Percentiles rank a stretch among this genome's conserved stretches.
phyloP scores from a whole-genome alignment of 208 protist genomes.

The Crithidia expoeki region DNA sequence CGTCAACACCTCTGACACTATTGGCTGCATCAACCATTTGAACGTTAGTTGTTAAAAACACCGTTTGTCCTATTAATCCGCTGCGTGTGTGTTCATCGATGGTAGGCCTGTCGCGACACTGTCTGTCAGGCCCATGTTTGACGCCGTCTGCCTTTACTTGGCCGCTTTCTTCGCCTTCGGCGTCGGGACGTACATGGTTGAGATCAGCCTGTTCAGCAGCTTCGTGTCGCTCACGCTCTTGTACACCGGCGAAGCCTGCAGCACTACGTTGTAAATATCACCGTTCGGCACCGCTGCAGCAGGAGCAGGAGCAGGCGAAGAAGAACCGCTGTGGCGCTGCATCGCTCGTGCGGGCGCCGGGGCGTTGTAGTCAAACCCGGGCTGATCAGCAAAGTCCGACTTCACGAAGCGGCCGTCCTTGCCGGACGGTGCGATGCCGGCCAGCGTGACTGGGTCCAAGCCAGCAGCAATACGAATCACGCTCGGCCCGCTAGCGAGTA shows the following conservation, averaged over 20 bases:
- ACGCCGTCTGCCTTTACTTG: too few species aligned
- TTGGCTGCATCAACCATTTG: too few species aligned
- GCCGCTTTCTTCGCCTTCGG: constrained; percentile 40
- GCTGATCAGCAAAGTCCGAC: constrained; percentile 73
- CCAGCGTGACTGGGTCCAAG: constrained; percentile 44
- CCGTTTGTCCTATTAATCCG: too few species aligned
- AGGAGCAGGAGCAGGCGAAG: background rate
- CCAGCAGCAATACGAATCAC: constrained; percentile 81
- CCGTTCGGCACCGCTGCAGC: constrained; percentile 17
- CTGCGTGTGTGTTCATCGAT: too few species aligned
- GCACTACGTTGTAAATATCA: constrained; percentile 66
- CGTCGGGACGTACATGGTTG: constrained; percentile 70
- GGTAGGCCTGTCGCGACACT: too few species aligned
- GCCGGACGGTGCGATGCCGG: constrained; percentile 59
- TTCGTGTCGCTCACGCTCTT: constrained; percentile 74
- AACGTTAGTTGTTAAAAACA: too few species aligned
- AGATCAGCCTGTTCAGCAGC: constrained; percentile 66
- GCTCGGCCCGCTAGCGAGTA: constrained; percentile 77
- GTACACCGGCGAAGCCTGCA: constrained; percentile 50
- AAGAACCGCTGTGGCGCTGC: constrained; percentile 1
- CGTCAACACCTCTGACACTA: too few species aligned
- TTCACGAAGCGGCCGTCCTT: constrained; percentile 83
- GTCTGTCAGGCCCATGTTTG: too few species aligned
- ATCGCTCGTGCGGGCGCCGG: constrained; percentile 15
- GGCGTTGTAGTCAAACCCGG: constrained; percentile 86